Percentiles rank a stretch among this genome's conserved stretches.
Conservation (phyloP, 2,329 filamentous ascomycete species). For the Trichoderma sp. region DNA sequence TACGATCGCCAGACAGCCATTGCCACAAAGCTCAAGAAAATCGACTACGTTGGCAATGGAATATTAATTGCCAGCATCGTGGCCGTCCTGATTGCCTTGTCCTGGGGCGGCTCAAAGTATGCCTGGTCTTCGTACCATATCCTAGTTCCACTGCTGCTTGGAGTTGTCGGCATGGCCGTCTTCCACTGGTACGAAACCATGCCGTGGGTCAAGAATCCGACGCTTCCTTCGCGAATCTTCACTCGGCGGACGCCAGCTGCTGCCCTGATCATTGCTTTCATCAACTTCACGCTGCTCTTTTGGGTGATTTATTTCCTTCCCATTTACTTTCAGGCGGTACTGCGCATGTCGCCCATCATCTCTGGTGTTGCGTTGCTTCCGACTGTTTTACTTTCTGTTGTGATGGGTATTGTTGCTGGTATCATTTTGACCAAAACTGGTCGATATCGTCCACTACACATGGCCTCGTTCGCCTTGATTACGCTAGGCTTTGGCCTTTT, state of each 20-base stretch:
- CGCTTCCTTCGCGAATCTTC: neutral
- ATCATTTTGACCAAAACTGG: neutral
- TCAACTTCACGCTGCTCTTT: neutral
- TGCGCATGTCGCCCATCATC: neutral
- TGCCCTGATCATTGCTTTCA: neutral
- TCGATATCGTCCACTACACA: neutral
- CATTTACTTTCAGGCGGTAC: conserved; percentile 14
- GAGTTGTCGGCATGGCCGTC: conserved; percentile 31
- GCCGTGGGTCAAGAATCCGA: neutral
- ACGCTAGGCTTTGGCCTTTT: neutral
- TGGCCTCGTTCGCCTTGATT: neutral
- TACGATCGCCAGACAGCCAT: conserved; percentile 26
- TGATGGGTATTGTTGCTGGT: neutral
- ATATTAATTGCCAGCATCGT: conserved; percentile 47
- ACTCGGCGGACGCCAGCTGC: neutral
- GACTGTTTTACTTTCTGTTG: neutral
- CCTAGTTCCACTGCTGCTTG: conserved; percentile 49
- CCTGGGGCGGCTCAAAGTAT: conserved; percentile 48
- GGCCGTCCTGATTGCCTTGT: conserved; percentile 47
- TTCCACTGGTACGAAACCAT: conserved; percentile 20
- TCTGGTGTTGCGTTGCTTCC: conserved; percentile 1
- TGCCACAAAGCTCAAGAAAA: conserved; percentile 37
- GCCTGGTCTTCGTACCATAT: conserved; percentile 48
- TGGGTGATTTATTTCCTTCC: conserved; percentile 1
- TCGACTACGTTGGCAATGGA: conserved; percentile 51